These are phyloP conservation scores for Agastache rugosa DNA, from an alignment of 257 asterid genomes.

Conservation along the genomic window DNA sequence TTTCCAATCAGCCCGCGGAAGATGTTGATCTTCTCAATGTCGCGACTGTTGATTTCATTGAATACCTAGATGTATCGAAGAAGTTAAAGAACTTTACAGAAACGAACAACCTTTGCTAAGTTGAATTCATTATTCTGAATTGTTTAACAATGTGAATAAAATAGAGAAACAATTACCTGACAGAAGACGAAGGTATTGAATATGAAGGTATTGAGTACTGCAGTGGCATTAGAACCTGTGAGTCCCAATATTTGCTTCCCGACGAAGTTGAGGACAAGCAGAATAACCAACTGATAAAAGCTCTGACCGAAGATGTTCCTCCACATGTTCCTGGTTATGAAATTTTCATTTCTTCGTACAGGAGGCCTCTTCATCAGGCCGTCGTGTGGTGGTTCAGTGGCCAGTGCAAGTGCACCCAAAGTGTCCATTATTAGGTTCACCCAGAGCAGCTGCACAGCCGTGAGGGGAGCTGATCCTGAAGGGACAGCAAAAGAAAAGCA, in stretches of 20 bases:
- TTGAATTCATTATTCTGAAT: not conserved
- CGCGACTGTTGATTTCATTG: slow-evolving; percentile 98
- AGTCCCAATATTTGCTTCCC: slow-evolving; percentile 76
- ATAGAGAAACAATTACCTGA: slow-evolving; percentile 60
- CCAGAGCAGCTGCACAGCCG: slow-evolving; percentile 98
- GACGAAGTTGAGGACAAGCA: slow-evolving; percentile 70
- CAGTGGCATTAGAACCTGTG: slow-evolving; percentile 67
- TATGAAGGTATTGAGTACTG: slow-evolving; percentile 79
- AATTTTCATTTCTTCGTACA: slow-evolving; percentile 64
- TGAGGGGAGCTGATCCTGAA: slow-evolving; percentile 97
- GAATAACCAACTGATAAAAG: slow-evolving; percentile 75
- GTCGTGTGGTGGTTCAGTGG: slow-evolving; percentile 95
- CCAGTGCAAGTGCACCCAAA: slow-evolving; percentile 96
- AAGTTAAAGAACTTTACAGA: not conserved
- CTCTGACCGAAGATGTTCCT: slow-evolving; percentile 93
- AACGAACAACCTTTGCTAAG: not conserved
- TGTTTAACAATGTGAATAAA: not conserved
- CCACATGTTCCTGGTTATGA: slow-evolving; percentile 93
- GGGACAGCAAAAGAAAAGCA: not conserved
- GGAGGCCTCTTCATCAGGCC: slow-evolving; percentile 95
- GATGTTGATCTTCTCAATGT: slow-evolving; percentile 86
- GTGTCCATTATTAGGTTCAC: slow-evolving; percentile 99
- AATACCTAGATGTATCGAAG: slow-evolving; percentile 63
- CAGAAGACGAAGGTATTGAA: slow-evolving; percentile 97
- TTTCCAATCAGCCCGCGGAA: slow-evolving; percentile 70